Base-by-base conservation (phyloP, 768 basidiomycete genomes). In the Rhizopogon roseolus region DNA sequence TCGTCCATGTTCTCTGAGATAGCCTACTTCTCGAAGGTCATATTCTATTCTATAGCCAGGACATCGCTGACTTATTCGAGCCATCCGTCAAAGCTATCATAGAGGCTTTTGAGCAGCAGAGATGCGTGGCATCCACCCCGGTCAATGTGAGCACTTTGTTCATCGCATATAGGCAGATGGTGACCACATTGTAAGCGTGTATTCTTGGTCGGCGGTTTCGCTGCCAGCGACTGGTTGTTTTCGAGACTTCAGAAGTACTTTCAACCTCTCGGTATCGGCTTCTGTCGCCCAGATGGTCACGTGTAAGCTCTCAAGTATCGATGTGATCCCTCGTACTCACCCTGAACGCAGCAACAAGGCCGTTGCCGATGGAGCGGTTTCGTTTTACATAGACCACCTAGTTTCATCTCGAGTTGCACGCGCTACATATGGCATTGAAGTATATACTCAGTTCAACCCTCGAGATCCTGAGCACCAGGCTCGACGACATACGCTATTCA, bases 181-280 rank as follows among this genome's bases (percentile, higher is more conserved):
- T 51, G 6, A 13, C 10, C 41, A 9, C 6, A 17, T 6, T 0
- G 5, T 16, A 28, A 71, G 71, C 52, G 69, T 14, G 70, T 75
- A n/a, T 73, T 80, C 40, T 70, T 84, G 2, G 78, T 81, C 1
- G 80, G 81, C 2, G 79, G 79, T 0, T 81, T 79, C 55, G 73
- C 76, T 0, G 74, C 77, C 11, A 80, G 71, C 45, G 73, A 75
- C 28, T 80, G 71, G 65, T 60, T 82, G 11, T 80, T 73, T 50
- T 57, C 57, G 9, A 66, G 69, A 36, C 73, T 84, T 17, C 72
- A 73, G 16, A 59, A 64, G 16, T 61, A 67, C 2, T 61, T 79
- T 1, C 60, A 57, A 17, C 67, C 69, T 16, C 64, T 69, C 0
- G 71, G 72, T 0, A 59, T 80, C 3, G 65, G 70, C 13, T 62